Evolutionary conservation across 176 grass and related monocot genomes (phyloP), one percentile per base, ranked within the genome.

Genomic region (Tuctoria greenei): DNA sequence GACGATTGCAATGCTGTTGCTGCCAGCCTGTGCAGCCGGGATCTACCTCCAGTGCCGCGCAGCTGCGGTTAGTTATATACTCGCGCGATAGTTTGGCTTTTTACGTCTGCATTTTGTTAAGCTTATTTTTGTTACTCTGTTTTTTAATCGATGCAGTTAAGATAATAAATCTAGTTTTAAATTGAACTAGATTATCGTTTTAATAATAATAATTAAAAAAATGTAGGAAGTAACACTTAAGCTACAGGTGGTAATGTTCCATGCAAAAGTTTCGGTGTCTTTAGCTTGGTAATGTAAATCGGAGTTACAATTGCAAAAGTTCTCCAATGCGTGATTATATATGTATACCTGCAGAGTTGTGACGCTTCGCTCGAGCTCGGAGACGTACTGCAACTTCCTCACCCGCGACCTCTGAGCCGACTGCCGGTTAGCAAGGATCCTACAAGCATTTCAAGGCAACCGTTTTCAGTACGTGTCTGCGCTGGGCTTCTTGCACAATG

Each of bases 371-470:
- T 99, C 96, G 40, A 99, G 89, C 85, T 99, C 96, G 34, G 89
- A 92, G 79, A 99, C 92, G 87, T 99, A 99, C 77, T 95, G 96
- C 66, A 99, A 83, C 82, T 99, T 99, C 73, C 96, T 88, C 76
- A 99, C 96, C 64, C 96, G 87, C 69, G 96, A 99, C 74, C 92
- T 90, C 87, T 99, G 96, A 61, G 96, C 96, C 66, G 96, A 99
- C 76, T 99, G 96, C 50, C 96, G 89, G 27, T 99, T 99, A 4
- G 96, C 92, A 25, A 99, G 79, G 57, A 99, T 95, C 87, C 92
- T 97, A 50, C 0, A 57, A 52, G 1, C 34, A 62, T 76, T 69
- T 39, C 31, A 31, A 47, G 13, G 31, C 43, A 66, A 45, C 16
- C 15, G 4, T 49, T 71, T 71, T 83, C 80, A 24, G 28, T n/a